Base-by-base conservation (phyloP, 2,329 filamentous ascomycete genomes). In the Colletotrichum karsti region DNA sequence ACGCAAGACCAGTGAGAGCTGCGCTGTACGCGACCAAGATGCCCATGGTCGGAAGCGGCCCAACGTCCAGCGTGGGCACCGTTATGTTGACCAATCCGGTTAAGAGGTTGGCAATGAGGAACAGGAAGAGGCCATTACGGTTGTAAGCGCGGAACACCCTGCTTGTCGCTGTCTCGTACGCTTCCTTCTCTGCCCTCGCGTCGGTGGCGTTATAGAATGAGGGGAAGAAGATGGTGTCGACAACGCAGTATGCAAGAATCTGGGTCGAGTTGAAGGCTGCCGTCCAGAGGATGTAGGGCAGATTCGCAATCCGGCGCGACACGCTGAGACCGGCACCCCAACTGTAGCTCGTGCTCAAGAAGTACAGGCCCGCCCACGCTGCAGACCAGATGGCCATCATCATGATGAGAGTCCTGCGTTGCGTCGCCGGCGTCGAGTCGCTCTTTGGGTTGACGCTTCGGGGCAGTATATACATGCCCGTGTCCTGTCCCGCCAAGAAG, bases 271-370 rank as follows among this genome's bases (percentile, higher is more conserved):
- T 99, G 84, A 96, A 98, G 3, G 93, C 91, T n/a, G 91, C 87
- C 7, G 97, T 92, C 94, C 95, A 98, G 48, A 97, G 84, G 46
- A 98, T 88, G 77, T 99, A 99, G 0, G 96, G 94, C 70, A 98
- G 85, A 75, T 99, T 99, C 8, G 95, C 96, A 64, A 98, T 84
- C 1, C 96, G 91, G 20, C 96, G 91, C 6, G 96, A 98, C 7
- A 98, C 94, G 13, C 85, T 85, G 28, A 97, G 84, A 7, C 90
- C 90, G 35, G 94, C 85, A 6, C 94, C 94, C 71, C 92, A 91
- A 10, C 80, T 81, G 75, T 91, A 91, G 73, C 86, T 88, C 1
- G 92, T 94, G 35, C 89, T 87, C 26, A 94, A 73, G 56, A 88
- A 83, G 80, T 94, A 97, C 12, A 97, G 82, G 0, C 82, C 80